phyloP scores from a whole-genome alignment of 23 red algal genomes.

The Cyanidiococcus yangmingshanensis region DNA sequence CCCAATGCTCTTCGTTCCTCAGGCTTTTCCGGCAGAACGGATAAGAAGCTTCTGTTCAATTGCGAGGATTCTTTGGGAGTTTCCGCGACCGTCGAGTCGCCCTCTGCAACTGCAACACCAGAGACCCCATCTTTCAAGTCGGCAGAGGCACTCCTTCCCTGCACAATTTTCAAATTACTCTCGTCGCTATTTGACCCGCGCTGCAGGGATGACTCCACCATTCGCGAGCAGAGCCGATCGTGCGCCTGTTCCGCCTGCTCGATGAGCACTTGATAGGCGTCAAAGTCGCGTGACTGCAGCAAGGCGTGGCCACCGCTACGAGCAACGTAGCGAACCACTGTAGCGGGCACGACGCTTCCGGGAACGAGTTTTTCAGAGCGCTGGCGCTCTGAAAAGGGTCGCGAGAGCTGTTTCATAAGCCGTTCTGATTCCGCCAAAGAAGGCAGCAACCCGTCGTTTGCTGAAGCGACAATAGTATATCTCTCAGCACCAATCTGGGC shows the following conservation, averaged over 20 bases:
- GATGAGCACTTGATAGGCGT: background rate
- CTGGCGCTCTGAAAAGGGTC: background rate
- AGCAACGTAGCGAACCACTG: conserved; percentile 19
- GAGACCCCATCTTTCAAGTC: background rate
- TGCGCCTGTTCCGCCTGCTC: background rate
- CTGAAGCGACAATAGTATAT: conserved; percentile 13
- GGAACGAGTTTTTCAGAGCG: background rate
- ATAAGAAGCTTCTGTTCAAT: background rate
- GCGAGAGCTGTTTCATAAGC: background rate
- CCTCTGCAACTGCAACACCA: background rate
- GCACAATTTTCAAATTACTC: too few relatives aligned
- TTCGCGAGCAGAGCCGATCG: background rate
- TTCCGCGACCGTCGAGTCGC: background rate
- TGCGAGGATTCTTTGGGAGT: background rate
- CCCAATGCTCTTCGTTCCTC: too few relatives aligned
- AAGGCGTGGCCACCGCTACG: conserved; percentile 21
- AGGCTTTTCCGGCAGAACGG: background rate
- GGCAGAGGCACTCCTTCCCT: too few relatives aligned
- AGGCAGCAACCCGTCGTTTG: conserved; percentile 25
- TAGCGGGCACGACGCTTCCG: background rate
- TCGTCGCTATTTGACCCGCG: background rate
- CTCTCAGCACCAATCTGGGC: background rate
- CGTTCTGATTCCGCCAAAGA: conserved; percentile 24
- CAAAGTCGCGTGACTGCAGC: conserved; percentile 12
- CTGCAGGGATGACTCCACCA: background rate